Evolutionary conservation across 208 protist genomes (phyloP), one percentile per base, ranked within the genome.

Genomic region (Trypanosoma rangeli): DNA sequence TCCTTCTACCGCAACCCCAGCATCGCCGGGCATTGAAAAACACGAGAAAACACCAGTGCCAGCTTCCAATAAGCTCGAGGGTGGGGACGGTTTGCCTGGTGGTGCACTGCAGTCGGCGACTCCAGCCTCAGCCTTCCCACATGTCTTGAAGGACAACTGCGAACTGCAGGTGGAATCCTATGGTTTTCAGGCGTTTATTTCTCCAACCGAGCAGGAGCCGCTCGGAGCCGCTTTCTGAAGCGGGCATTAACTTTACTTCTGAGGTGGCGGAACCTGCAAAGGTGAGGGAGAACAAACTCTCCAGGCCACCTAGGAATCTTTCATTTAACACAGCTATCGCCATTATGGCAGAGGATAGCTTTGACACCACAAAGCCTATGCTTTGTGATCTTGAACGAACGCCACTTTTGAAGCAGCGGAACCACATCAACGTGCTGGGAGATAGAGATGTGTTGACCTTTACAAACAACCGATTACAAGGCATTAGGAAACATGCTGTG

Each of bases 161-260:
- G 15, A 61, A n/a, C 15, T 35, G 20, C 54, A 70, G 16, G 3
- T 63, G 9, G 65, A 63, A 26, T 62, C 65, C 8, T 63, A 53
- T 16, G 55, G 55, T 7, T 53, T 54, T 55, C 55, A 70, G 35
- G 26, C 60, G 37, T 60, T 62, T 42, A 35, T 54, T 50, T 60
- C 65, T 44, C 65, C 65, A 35, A 26, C 28, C 24, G 49, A 46
- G 9, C 65, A 70, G n/a, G 55, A 70, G 24, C 65, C 55, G 4
- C 55, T 70, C n/a, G 65, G 55, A 70, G 33, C 65, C 65, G 18
- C 35, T 70, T 15, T 63, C 65, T 22, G 65, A 63, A 37, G 52
- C 53, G 12, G 65, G 63, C 54, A 42, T 5, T 22, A 59, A 61
- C 24, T 63, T 54, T 7, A 31, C 20, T 33, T 0, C n/a, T 5